Conservation (phyloP, 768 basidiomycete genomes). For the Termitomyces sp. region DNA sequence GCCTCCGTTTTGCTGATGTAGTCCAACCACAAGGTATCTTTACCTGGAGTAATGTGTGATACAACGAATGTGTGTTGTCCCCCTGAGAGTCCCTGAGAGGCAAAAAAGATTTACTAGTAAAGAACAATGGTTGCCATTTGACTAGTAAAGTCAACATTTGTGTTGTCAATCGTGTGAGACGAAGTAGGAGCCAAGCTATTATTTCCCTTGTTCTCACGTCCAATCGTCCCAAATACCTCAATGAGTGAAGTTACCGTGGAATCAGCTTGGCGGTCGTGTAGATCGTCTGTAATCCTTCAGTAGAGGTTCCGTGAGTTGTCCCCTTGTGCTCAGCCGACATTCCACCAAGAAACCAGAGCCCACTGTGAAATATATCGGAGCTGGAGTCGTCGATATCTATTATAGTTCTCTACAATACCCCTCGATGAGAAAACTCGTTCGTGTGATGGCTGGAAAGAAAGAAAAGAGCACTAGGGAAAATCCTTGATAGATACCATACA, state of each 20-base stretch:
- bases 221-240: conserved; percentile 14
- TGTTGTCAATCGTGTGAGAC: conserved; percentile 6
- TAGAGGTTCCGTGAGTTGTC: conserved; percentile 9
- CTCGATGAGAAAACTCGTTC: neutral
- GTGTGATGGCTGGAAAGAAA: neutral
- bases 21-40: conserved; percentile 10
- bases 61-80: conserved; percentile 4
- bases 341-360: conserved; percentile 1
- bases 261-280: neutral
- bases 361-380: conserved; percentile 1
- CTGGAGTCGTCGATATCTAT: conserved; percentile 5
- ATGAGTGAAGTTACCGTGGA: conserved; percentile 7
- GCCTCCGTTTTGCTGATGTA: neutral
- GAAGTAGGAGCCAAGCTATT: conserved; percentile 6
- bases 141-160: neutral
- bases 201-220: conserved; percentile 7
- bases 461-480: neutral
- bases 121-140: neutral
- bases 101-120: conserved; percentile 4
- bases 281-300: conserved; percentile 6
- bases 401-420: conserved; percentile 21
- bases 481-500: neutral
- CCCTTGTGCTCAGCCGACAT: neutral
- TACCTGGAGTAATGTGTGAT: conserved; percentile 1
- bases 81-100: neutral